Base-by-base conservation (phyloP, 2,329 filamentous ascomycete genomes). In the Hymenoscyphus albidus region DNA sequence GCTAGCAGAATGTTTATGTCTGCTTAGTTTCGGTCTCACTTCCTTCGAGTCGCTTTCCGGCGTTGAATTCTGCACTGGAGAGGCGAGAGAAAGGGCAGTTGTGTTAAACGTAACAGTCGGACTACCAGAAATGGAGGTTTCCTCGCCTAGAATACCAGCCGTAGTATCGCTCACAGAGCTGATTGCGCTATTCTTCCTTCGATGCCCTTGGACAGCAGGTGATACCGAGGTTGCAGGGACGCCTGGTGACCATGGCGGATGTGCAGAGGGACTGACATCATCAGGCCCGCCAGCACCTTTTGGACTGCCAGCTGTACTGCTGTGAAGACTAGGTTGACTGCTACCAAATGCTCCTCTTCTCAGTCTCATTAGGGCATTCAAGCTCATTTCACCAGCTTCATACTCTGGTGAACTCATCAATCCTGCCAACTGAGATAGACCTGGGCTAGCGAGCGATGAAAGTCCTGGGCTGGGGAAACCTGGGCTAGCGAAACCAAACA, bases 321-420 rank as follows among this genome's bases (percentile, higher is more conserved):
- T 90, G 61, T 81, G 81, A 5, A 93, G 77, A 71, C 91, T 94
- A 0, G 83, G 87, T 71, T 92, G 90, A 64, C 91, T 95, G 4
- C 90, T 90, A 31, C 92, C 92, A 85, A 91, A 97, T 0, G 92
- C 89, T 59, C 85, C 88, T 12, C 85, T 88, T 3, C 93, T 85
- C 54, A 96, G 77, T 67, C 87, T 89, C 77, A 76, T 81, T 16
- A 96, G 80, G 0, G 89, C 84, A 58, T 88, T 88, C 7, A 96
- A 78, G 31, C 84, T 89, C 84, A 95, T 90, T 65, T 92, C 88
- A 5, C 68, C 61, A 7, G 76, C 77, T 1, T 74, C 73, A 2
- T 81, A 81, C 66, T 81, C 83, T 80, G 83, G 82, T 69, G 80
- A 82, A 80, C 83, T 82, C 62, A 86, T 80, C 75, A 85, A 78